phyloP scores from a whole-genome alignment of 1,284 basidiomycete species.

The Coniferiporia sulphurascens region DNA sequence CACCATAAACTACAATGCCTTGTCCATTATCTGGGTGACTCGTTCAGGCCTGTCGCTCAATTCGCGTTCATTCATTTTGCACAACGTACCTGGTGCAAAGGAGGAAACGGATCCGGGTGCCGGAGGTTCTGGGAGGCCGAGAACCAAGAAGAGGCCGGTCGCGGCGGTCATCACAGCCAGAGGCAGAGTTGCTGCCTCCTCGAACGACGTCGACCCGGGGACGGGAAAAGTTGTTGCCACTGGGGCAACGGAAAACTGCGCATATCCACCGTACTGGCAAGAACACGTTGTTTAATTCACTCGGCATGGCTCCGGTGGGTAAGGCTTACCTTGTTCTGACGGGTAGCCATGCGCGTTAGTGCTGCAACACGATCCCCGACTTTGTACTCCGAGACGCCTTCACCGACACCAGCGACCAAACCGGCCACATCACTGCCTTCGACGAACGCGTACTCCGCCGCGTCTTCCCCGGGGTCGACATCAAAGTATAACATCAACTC shows the following conservation, averaged over 20 bases:
- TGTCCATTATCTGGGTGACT: not conserved
- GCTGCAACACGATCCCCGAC: conserved; percentile 22
- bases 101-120: not conserved
- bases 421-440: conserved; percentile 20
- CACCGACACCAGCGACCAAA: conserved; percentile 15
- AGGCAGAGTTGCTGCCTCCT: conserved; percentile 30
- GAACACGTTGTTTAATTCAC: too few relatives aligned
- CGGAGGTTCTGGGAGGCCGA: conserved; percentile 21
- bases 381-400: conserved; percentile 18
- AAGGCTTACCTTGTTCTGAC: conserved; percentile 4
- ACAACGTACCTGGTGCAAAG: not conserved
- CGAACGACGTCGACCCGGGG: conserved; percentile 22
- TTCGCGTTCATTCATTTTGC: too few relatives aligned
- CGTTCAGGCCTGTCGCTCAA: too few relatives aligned
- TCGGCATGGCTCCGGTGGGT: too few relatives aligned
- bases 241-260: conserved; percentile 14
- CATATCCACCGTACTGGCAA: conserved; percentile 14
- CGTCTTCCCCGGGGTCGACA: conserved; percentile 5
- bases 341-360: conserved; percentile 21
- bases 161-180: conserved; percentile 31
- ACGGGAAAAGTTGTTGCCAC: conserved; percentile 2
- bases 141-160: conserved; percentile 27
- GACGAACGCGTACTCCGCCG: conserved; percentile 15
- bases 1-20: conserved; percentile 29
- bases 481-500: too few relatives aligned